phyloP scores from a whole-genome alignment of 176 grass and related monocot genomes.

The Bolboschoenus planiculmis region DNA sequence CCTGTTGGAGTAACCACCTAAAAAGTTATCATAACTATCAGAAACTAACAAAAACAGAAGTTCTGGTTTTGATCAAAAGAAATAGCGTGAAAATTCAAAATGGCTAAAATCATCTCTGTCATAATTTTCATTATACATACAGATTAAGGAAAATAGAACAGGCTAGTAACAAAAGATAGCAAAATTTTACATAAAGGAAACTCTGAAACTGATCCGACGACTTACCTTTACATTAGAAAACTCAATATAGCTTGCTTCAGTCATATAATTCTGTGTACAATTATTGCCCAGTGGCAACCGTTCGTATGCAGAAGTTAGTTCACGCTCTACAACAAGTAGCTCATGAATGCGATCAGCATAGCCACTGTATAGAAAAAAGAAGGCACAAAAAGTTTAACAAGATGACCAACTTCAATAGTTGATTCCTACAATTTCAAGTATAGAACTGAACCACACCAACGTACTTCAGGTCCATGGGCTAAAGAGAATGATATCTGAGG shows the following conservation, averaged over 20 bases:
- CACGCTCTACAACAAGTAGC: conserved; percentile 73
- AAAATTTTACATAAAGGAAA: background rate
- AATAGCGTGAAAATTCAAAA: background rate
- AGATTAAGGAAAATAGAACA: background rate
- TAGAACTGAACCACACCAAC: background rate
- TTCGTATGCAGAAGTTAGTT: conserved; percentile 53
- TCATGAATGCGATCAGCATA: conserved; percentile 94
- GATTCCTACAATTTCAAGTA: background rate
- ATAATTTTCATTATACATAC: background rate
- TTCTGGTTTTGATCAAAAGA: background rate
- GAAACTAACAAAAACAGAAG: background rate
- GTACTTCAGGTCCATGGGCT: background rate
- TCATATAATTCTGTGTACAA: conserved; percentile 68
- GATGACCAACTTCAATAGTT: background rate
- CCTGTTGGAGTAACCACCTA: conserved; percentile 94
- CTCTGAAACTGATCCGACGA: conserved; percentile 1
- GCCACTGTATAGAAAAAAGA: conserved; percentile 61
- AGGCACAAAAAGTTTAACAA: conserved; percentile 3
- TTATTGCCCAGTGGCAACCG: conserved; percentile 43
- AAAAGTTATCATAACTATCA: conserved; percentile 34
- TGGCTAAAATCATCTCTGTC: background rate
- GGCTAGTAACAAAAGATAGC: background rate
- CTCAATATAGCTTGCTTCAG: conserved; percentile 92
- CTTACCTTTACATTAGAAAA: conserved; percentile 88
- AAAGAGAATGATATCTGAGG: background rate